Conservation (phyloP, 2,329 filamentous ascomycete species). For the Metarhizium humberi region DNA sequence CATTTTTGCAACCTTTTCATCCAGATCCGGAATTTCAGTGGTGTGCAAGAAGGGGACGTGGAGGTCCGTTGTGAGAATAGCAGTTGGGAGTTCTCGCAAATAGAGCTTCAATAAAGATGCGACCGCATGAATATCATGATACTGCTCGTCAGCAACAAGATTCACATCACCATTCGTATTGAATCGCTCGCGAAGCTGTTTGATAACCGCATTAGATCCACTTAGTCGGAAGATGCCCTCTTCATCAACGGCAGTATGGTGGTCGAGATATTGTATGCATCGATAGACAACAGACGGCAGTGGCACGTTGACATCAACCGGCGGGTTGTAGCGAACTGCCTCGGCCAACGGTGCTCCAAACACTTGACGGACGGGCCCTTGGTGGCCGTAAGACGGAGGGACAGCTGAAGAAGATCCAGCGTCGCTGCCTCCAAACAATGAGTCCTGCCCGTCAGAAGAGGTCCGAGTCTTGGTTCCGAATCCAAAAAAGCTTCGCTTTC, state of each 20-base stretch:
- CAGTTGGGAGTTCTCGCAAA: slow-evolving; percentile 81
- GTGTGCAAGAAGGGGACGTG: slow-evolving; percentile 82
- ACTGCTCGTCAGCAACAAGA: slow-evolving; percentile 69
- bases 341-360: slow-evolving; percentile 83
- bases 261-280: slow-evolving; percentile 85
- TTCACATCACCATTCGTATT: slow-evolving; percentile 90
- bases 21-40: slow-evolving; percentile 65
- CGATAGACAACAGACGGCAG: slow-evolving; percentile 91
- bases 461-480: slow-evolving; percentile 52
- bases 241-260: slow-evolving; percentile 71
- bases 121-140: slow-evolving; percentile 92
- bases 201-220: slow-evolving; percentile 94
- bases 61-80: slow-evolving; percentile 82
- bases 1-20: slow-evolving; percentile 68
- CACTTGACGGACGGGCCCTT: slow-evolving; percentile 55
- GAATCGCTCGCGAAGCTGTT: slow-evolving; percentile 82
- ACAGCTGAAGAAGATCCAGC: slow-evolving; percentile 31
- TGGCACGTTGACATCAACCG: slow-evolving; percentile 61
- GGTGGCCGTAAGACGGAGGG: slow-evolving; percentile 29
- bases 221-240: slow-evolving; percentile 96
- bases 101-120: slow-evolving; percentile 92
- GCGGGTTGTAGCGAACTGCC: slow-evolving; percentile 73
- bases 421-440: slow-evolving; percentile 40
- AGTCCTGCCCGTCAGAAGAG: slow-evolving; percentile 50
- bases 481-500: slow-evolving; percentile 73